These are phyloP conservation scores for Candida pini DNA, from an alignment of 805 yeast genomes.

Conservation along the genomic window DNA sequence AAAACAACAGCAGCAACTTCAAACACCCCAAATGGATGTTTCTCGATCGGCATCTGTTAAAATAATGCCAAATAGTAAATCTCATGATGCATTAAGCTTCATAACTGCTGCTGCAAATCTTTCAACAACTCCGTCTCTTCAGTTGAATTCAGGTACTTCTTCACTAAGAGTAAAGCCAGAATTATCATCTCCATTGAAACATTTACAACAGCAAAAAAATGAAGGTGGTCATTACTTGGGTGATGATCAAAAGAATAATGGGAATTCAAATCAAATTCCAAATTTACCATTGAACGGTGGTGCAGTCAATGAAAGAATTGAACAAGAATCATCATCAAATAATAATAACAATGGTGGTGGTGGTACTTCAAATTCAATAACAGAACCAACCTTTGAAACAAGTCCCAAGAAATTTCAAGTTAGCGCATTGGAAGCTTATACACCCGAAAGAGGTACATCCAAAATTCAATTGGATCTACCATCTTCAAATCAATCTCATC, in stretches of 20 bases:
- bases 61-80: slow-evolving; percentile 6
- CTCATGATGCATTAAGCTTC: slow-evolving; percentile 24
- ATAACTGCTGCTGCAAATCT: slow-evolving; percentile 23
- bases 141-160: slow-evolving; percentile 13
- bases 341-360: slow-evolving; percentile 1
- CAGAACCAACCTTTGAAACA: slow-evolving; percentile 7
- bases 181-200: slow-evolving; percentile 18
- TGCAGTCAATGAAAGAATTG: slow-evolving; percentile 6
- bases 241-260: too few relatives aligned
- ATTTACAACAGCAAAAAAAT: slow-evolving; percentile 8
- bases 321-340: slow-evolving; percentile 13
- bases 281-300: too few relatives aligned
- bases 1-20: neutral
- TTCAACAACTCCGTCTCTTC: slow-evolving; percentile 14
- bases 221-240: too few relatives aligned
- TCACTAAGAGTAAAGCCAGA: slow-evolving; percentile 10
- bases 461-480: slow-evolving; percentile 23
- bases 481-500: slow-evolving; percentile 30
- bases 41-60: neutral
- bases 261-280: too few relatives aligned
- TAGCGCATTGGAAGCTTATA: slow-evolving; percentile 55
- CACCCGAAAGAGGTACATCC: slow-evolving; percentile 52
- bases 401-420: slow-evolving; percentile 38
- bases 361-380: neutral
- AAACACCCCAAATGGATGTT: neutral